These are phyloP conservation scores for Tarenaya hassleriana DNA, from an alignment of 345 rosid genomes.

Conservation along the genomic window DNA sequence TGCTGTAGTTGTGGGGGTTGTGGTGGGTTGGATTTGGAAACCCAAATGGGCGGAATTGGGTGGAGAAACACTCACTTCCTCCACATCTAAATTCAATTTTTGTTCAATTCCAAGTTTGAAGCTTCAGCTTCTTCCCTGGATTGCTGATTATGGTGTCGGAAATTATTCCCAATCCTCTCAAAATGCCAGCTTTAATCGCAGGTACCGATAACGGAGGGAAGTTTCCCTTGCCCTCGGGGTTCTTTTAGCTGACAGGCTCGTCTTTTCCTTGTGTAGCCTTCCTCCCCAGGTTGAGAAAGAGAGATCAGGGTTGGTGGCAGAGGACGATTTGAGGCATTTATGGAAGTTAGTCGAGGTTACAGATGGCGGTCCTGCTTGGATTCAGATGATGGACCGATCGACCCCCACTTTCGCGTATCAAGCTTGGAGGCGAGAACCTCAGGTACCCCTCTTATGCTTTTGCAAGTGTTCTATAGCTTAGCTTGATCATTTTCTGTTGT, in stretches of 20 bases:
- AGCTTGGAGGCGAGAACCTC: conserved; percentile 91
- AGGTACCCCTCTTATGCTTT: conserved; percentile 42
- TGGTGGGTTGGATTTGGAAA: conserved; percentile 95
- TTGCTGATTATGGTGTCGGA: conserved; percentile 24
- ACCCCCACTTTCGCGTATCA: conserved; percentile 59
- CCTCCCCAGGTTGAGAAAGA: conserved; percentile 31
- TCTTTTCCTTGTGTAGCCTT: conserved; percentile 12
- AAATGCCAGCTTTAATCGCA: conserved; percentile 28
- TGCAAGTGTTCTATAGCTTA: no score
- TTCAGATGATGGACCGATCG: conserved; percentile 91
- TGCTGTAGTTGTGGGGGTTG: conserved; percentile 70
- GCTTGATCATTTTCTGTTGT: no score
- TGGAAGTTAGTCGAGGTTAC: conserved; percentile 70
- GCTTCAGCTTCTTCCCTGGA: conserved; percentile 40
- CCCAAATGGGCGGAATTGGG: conserved; percentile 76
- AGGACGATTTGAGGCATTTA: conserved; percentile 63
- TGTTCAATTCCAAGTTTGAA: conserved; percentile 34
- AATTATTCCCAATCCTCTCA: conserved; percentile 22
- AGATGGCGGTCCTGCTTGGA: conserved; percentile 94
- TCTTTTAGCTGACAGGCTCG: background rate
- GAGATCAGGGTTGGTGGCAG: conserved; percentile 37
- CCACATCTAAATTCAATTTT: conserved; percentile 16
- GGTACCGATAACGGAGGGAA: conserved; percentile 30
- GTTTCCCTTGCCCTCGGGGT: no score
- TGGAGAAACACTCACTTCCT: conserved; percentile 32